Evolutionary conservation across 345 rosid species (phyloP).

Genomic region (Ailanthus altissimus): DNA sequence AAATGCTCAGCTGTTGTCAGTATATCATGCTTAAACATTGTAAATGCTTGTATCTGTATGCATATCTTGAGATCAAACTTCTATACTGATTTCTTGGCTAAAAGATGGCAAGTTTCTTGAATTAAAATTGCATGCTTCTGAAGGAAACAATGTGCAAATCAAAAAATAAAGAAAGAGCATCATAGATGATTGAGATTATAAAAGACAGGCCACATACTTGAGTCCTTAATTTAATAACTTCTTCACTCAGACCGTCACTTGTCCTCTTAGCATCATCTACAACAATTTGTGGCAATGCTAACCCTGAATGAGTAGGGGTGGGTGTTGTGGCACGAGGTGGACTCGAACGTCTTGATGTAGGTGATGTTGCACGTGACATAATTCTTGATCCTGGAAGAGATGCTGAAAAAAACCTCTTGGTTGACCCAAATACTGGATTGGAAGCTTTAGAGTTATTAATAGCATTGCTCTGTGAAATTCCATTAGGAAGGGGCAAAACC

Average conservation of each 20-base stretch:
- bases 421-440: conserved; percentile 65
- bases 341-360: conserved; percentile 73
- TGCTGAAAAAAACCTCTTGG: conserved; percentile 73
- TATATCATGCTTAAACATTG: background rate
- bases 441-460: conserved; percentile 50
- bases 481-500: conserved; percentile 62
- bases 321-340: conserved; percentile 80
- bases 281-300: conserved; percentile 52
- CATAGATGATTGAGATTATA: conserved; percentile 1
- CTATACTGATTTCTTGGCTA: background rate
- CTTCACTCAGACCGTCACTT: conserved; percentile 58
- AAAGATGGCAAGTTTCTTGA: background rate
- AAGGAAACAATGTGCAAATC: background rate
- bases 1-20: conserved; percentile 4
- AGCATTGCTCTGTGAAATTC: conserved; percentile 50
- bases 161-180: background rate
- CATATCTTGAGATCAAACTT: conserved; percentile 6
- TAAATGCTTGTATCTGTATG: background rate
- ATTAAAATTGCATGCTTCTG: background rate
- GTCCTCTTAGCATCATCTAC: conserved; percentile 57
- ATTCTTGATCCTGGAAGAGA: conserved; percentile 85
- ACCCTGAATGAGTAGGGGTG: conserved; percentile 54
- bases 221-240: conserved; percentile 59
- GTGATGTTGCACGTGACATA: conserved; percentile 81
- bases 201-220: conserved; percentile 46